Conservation (phyloP, 768 basidiomycete genomes). For the Trametes sanguinea region DNA sequence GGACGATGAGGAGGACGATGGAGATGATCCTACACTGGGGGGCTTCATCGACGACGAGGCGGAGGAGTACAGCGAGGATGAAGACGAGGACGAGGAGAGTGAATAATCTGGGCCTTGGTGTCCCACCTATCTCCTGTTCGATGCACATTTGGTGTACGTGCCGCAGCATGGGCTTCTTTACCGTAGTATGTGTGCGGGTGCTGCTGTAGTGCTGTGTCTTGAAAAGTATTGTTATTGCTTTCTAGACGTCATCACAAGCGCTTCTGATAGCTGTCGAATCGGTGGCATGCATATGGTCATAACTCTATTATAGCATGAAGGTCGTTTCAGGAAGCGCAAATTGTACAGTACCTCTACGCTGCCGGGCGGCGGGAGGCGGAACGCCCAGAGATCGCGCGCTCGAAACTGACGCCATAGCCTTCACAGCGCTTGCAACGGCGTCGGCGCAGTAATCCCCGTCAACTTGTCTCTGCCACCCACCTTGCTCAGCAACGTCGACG, state of each 20-base stretch:
- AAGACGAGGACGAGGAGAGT: conserved; percentile 44
- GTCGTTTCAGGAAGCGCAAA: no score
- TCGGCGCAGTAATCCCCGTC: no score
- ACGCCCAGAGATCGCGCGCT: not conserved
- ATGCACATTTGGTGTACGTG: not conserved
- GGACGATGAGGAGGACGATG: conserved; percentile 47
- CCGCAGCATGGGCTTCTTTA: not conserved
- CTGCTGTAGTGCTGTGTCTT: not conserved
- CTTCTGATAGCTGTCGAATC: no score
- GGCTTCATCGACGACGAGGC: conserved; percentile 63
- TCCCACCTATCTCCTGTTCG: not conserved
- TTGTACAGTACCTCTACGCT: no score
- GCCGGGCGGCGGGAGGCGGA: not conserved
- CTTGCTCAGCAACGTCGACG: no score
- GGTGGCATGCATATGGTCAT: no score
- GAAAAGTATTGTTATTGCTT: conserved; percentile 17
- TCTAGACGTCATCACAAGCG: not conserved
- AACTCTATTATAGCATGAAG: no score
- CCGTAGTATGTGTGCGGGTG: no score
- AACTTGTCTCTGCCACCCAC: no score
- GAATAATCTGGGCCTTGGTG: conserved; percentile 17
- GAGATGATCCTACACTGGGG: conserved; percentile 51
- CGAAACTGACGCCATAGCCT: not conserved
- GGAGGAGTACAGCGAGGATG: conserved; percentile 50
- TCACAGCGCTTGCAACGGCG: no score